Percentiles rank a stretch among this genome's conserved stretches.
These are phyloP conservation scores for Purpureocillium takamizusanense DNA, from an alignment of 2,329 filamentous ascomycete genomes.

Conservation along the genomic window DNA sequence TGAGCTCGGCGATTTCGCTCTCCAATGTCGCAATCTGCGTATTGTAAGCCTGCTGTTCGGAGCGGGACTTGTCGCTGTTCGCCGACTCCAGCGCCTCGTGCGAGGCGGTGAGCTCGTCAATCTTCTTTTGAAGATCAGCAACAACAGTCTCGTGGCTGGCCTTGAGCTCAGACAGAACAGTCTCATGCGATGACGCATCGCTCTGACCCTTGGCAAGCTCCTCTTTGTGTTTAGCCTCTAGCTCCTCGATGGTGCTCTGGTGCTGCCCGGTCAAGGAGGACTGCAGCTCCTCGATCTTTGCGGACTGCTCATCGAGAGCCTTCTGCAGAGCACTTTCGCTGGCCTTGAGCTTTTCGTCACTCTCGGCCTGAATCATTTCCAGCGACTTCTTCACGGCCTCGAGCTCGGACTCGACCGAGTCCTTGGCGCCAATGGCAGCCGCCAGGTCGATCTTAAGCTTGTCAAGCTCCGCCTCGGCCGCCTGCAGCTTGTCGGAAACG, in stretches of 20 bases:
- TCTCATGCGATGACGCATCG: constrained; percentile 36
- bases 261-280: constrained; percentile 41
- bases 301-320: constrained; percentile 36
- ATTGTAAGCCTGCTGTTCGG: constrained; percentile 33
- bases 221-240: constrained; percentile 44
- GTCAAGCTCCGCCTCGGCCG: constrained; percentile 41
- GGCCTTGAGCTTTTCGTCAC: constrained; percentile 22
- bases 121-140: constrained; percentile 43
- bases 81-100: constrained; percentile 35
- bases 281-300: constrained; percentile 42
- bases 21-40: constrained; percentile 42
- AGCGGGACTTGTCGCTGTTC: constrained; percentile 34
- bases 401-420: constrained; percentile 38
- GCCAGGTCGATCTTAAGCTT: constrained; percentile 38
- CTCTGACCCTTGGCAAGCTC: constrained; percentile 38
- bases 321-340: constrained; percentile 23
- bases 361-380: constrained; percentile 27
- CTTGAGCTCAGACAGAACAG: constrained; percentile 40
- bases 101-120: constrained; percentile 42
- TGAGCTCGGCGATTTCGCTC: constrained; percentile 41
- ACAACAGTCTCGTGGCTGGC: constrained; percentile 37
- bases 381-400: constrained; percentile 40
- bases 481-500: constrained; percentile 39
- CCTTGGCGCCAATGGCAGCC: constrained; percentile 39
- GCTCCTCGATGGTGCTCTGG: constrained; percentile 32